A percentile compares a stretch with the other conserved stretches of the same genome.
phyloP scores from a whole-genome alignment of 371 early-diverging fungal species.

The Zychaea mexicana region DNA sequence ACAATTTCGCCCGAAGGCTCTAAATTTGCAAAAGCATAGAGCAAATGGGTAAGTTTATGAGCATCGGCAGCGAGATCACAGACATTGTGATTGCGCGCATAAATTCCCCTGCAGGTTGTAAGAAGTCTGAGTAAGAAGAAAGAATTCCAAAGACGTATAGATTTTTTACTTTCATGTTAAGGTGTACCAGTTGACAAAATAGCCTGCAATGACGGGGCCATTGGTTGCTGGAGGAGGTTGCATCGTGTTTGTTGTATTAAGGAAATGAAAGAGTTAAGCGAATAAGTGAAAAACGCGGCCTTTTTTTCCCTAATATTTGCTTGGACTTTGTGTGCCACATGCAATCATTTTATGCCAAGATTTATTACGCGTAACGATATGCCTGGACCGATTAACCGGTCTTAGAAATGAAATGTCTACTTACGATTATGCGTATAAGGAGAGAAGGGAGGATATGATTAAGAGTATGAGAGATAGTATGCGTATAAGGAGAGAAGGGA shows the following conservation, averaged over 20 bases:
- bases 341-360: too few species aligned
- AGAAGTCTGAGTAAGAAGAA: neutral
- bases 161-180: neutral
- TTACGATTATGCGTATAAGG: too few species aligned
- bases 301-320: neutral
- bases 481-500: too few species aligned
- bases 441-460: too few species aligned
- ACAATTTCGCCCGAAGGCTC: conserved; percentile 65
- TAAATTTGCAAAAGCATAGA: conserved; percentile 90
- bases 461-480: too few species aligned
- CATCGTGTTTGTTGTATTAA: neutral
- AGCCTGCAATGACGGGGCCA: conserved; percentile 37
- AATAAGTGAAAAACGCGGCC: neutral
- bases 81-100: conserved; percentile 71
- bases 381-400: too few species aligned
- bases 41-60: conserved; percentile 75
- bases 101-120: conserved; percentile 62
- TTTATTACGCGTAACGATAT: too few species aligned
- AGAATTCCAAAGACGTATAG: neutral
- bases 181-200: conserved; percentile 34
- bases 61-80: conserved; percentile 58
- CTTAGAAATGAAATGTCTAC: too few species aligned
- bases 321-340: neutral
- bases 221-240: conserved; percentile 30
- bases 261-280: conserved; percentile 1